Percentiles rank a stretch among this genome's conserved stretches.
These are phyloP conservation scores for Calonectria pseudoreteaudii DNA, from an alignment of 2,329 filamentous ascomycete species.

Conservation along the genomic window DNA sequence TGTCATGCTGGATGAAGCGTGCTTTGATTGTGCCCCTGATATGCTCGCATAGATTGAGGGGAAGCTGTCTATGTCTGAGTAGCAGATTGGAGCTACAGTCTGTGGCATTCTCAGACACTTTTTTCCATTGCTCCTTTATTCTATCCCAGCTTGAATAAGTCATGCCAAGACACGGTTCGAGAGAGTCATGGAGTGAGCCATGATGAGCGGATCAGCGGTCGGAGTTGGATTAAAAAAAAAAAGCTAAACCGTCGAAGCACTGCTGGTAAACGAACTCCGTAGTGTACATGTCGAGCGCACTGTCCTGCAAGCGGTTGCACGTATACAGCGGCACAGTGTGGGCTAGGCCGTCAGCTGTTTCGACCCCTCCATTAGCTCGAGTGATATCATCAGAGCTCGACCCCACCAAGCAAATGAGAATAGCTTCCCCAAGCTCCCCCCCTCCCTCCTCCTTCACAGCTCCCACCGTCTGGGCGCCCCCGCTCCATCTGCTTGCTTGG, in stretches of 20 bases:
- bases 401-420: conserved; percentile 29
- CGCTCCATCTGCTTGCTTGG: background rate
- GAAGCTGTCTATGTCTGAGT: background rate
- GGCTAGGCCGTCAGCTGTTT: conserved; percentile 23
- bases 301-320: background rate
- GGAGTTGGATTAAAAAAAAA: background rate
- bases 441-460: conserved; percentile 26
- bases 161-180: background rate
- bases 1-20: background rate
- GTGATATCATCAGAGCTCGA: conserved; percentile 45
- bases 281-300: conserved; percentile 9
- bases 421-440: conserved; percentile 46
- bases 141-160: background rate
- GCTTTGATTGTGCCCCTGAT: conserved; percentile 1
- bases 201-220: background rate
- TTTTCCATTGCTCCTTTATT: background rate
- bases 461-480: background rate
- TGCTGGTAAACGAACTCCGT: conserved; percentile 25
- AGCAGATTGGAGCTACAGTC: no score
- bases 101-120: background rate
- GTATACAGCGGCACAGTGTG: conserved; percentile 34
- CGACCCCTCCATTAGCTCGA: conserved; percentile 43
- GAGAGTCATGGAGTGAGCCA: background rate
- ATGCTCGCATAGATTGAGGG: background rate
- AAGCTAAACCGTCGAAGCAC: conserved; percentile 6